Evolutionary conservation across 345 rosid genomes (phyloP).

Genomic region (Acer negundo): DNA sequence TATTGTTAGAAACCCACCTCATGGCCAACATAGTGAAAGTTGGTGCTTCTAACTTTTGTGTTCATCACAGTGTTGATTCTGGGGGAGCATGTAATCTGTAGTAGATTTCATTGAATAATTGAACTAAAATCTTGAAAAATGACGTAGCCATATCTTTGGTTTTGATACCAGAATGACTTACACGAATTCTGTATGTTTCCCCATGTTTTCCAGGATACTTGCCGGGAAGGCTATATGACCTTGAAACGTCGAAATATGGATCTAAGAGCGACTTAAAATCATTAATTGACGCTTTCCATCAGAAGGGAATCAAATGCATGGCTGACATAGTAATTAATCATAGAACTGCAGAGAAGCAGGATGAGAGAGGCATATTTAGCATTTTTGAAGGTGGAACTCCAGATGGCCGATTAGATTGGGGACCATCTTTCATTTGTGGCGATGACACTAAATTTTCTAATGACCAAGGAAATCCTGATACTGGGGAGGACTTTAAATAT

Average conservation of each 20-base stretch:
- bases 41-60: no score
- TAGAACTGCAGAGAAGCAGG: constrained; percentile 75
- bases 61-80: not conserved
- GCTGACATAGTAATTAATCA: constrained; percentile 92
- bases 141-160: not conserved
- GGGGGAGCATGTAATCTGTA: not conserved
- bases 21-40: no score
- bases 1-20: not conserved
- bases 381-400: constrained; percentile 86
- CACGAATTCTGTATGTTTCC: not conserved
- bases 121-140: not conserved
- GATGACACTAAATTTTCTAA: constrained; percentile 48
- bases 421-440: constrained; percentile 66
- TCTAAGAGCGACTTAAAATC: constrained; percentile 55
- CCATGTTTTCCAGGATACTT: constrained; percentile 57
- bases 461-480: constrained; percentile 73
- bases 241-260: constrained; percentile 72
- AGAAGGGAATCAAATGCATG: constrained; percentile 58
- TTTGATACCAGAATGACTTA: not conserved
- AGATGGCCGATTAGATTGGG: constrained; percentile 84
- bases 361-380: constrained; percentile 59
- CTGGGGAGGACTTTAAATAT: constrained; percentile 44
- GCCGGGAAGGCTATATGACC: constrained; percentile 90
- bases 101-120: not conserved
- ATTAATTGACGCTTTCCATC: constrained; percentile 47